A percentile compares a stretch with the other conserved stretches of the same genome.
Conservation (phyloP, 805 yeast species). For the Metschnikowia lunata region DNA sequence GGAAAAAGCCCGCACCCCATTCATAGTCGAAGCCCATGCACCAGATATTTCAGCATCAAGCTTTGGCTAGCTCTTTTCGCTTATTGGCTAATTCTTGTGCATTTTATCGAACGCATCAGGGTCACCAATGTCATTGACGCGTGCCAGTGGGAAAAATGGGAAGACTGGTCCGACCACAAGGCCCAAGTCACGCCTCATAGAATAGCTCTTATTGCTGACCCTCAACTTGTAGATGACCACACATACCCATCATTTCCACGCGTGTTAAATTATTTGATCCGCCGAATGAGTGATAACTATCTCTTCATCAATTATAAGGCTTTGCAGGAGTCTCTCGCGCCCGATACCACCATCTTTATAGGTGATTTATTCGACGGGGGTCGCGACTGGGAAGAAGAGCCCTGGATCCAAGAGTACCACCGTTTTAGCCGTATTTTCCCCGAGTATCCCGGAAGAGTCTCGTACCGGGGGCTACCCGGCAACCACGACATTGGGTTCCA, state of each 20-base stretch:
- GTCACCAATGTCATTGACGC: slow-evolving; percentile 21
- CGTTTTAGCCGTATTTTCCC: slow-evolving; percentile 71
- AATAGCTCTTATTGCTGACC: slow-evolving; percentile 76
- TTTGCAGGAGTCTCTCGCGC: slow-evolving; percentile 55
- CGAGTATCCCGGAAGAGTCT: slow-evolving; percentile 40
- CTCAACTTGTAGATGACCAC: slow-evolving; percentile 85
- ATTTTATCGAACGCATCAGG: slow-evolving; percentile 30
- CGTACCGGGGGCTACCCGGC: slow-evolving; percentile 59
- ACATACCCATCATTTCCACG: slow-evolving; percentile 75
- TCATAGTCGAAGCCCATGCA: not conserved
- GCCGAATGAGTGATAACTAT: slow-evolving; percentile 68
- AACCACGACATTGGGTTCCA: slow-evolving; percentile 98
- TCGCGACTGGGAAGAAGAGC: slow-evolving; percentile 68
- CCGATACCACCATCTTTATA: slow-evolving; percentile 71
- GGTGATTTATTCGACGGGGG: slow-evolving; percentile 98
- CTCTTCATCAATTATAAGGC: slow-evolving; percentile 69
- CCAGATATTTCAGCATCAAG: not conserved
- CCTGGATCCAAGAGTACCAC: slow-evolving; percentile 65
- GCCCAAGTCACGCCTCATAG: slow-evolving; percentile 37
- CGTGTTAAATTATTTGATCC: slow-evolving; percentile 50
- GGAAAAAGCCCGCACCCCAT: too few species aligned
- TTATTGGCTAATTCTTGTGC: slow-evolving; percentile 27
- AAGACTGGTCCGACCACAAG: slow-evolving; percentile 41
- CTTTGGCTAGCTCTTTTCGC: slow-evolving; percentile 4
- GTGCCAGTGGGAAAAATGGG: slow-evolving; percentile 65